Evolutionary conservation across 2,329 filamentous ascomycete species (phyloP), one percentile per base, ranked within the genome.

Genomic region (Rhytidhysteron rufulum): DNA sequence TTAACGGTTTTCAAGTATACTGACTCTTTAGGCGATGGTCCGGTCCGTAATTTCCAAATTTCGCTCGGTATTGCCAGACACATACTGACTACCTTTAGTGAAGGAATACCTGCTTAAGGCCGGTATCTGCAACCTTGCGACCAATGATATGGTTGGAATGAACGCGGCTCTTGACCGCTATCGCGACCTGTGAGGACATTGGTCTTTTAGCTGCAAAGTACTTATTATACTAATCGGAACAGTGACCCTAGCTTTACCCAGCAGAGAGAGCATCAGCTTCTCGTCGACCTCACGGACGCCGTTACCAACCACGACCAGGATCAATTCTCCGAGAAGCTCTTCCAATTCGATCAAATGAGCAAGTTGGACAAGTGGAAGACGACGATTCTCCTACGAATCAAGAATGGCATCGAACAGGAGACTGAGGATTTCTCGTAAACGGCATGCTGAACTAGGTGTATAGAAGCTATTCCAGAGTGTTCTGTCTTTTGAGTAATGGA

Each of bases 361-460:
- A 93, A 93, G 74, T 71, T 97, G 58, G 90, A 96, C 63, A 93
- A 91, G 73, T 97, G 91, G 91, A 95, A 96, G 84, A 95, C 87
- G 37, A 87, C 85, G 22, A 72, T 95, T 42, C 67, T 95, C 48
- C 71, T 95, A 58, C 79, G 82, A 53, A 78, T 96, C 57, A 96
- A 96, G 82, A 83, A 83, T 56, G 75, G 75, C 39, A 94, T 95
- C 55, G 85, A 91, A 69, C 77, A 81, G 59, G 72, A 75, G 49
- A 79, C 73, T 30, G 82, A 85, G 50, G 82, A 86, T 56, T 86
- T 85, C 56, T 83, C 82, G 47, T 86, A 27, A 13, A 27, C 7
- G 13, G 24, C 13, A 8, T 27, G 13, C 7, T 8, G 24, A 27
- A 27, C 24, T 27, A 13, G 13, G 24, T 27, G 24, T 27, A 27